Conservation (phyloP, 2,329 filamentous ascomycete species). For the Tothia fuscella region DNA sequence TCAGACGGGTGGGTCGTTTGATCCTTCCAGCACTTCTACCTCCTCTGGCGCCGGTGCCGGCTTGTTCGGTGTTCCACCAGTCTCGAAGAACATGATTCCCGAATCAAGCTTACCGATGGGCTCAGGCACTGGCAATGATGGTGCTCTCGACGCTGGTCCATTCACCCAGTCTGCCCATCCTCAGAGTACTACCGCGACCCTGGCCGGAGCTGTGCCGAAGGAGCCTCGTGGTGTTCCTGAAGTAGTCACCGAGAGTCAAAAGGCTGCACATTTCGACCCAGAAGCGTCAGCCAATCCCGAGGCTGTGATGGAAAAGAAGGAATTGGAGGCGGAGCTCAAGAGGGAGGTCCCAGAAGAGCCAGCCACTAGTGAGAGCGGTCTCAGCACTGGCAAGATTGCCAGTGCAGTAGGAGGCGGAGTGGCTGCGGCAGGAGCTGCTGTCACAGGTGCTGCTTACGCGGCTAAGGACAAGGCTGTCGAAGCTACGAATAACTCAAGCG, state of each 20-base stretch:
- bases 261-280: slow-evolving; percentile 49
- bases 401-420: slow-evolving; percentile 33
- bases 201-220: slow-evolving; percentile 33
- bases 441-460: slow-evolving; percentile 27
- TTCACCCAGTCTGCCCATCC: slow-evolving; percentile 32
- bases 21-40: slow-evolving; percentile 21
- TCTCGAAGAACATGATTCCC: slow-evolving; percentile 57
- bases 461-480: slow-evolving; percentile 25
- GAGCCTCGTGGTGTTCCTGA: slow-evolving; percentile 39
- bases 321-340: slow-evolving; percentile 59
- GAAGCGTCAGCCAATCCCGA: slow-evolving; percentile 55
- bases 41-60: slow-evolving; percentile 13
- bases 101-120: slow-evolving; percentile 71
- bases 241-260: slow-evolving; percentile 60
- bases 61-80: slow-evolving; percentile 34
- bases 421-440: slow-evolving; percentile 28
- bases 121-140: slow-evolving; percentile 21
- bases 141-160: slow-evolving; percentile 26
- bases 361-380: slow-evolving; percentile 31
- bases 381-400: slow-evolving; percentile 27
- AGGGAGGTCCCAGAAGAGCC: slow-evolving; percentile 50
- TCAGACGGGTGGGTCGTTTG: slow-evolving; percentile 32
- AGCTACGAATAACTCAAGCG: slow-evolving; percentile 16
- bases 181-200: slow-evolving; percentile 33
- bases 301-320: slow-evolving; percentile 59